Base-by-base conservation (phyloP, 139 green algal species). In the Chlorella sorokiniana region DNA sequence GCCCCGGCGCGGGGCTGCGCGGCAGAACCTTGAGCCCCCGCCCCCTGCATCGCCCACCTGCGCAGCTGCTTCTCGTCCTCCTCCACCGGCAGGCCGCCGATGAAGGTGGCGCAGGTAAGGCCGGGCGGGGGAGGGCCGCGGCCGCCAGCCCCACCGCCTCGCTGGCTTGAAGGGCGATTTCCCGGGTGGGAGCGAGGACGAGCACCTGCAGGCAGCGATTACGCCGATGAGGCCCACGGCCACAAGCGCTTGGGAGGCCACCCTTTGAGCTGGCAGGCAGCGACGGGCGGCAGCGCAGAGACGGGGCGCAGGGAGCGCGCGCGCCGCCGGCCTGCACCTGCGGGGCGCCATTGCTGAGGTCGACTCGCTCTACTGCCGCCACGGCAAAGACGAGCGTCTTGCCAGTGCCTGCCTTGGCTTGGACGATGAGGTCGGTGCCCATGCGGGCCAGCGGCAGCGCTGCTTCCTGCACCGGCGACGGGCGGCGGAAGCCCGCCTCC, bases 361-460 rank as follows among this genome's bases (percentile, higher is more conserved):
- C 81, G 0, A 95, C 42, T 1, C 85, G 69, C 79, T 94, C 87
- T 56, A 95, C 69, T 3, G 68, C 76, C 79, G 33, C 90, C 80
- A 54, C 88, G 62, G 23, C 88, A 84, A 97, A 97, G 48, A 93
- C 90, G 7, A 93, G 79, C 3, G 94, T 97, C 75, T 97, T 97
- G 23, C 94, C 94, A 0, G 94, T 97, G 64, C 94, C 94, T 9
- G 91, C 93, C 84, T 96, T 96, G 40, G 93, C 94, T 74, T 97
- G 93, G 27, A 97, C 89, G 44, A 97, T 90, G 3, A 97, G 78
- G 84, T 97, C 94, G 8, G 88, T 70, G 62, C 94, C 93, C 18
- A 93, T 25, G n/a, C 90, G 86, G 0, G 87, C 90, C 3, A 95
- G 76, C 2, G 94, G 94, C 54, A 97, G 93, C 27, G 93, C 89